Evolutionary conservation across 106 monocot species (phyloP).

Genomic region (Dioscorea dumetorum): DNA sequence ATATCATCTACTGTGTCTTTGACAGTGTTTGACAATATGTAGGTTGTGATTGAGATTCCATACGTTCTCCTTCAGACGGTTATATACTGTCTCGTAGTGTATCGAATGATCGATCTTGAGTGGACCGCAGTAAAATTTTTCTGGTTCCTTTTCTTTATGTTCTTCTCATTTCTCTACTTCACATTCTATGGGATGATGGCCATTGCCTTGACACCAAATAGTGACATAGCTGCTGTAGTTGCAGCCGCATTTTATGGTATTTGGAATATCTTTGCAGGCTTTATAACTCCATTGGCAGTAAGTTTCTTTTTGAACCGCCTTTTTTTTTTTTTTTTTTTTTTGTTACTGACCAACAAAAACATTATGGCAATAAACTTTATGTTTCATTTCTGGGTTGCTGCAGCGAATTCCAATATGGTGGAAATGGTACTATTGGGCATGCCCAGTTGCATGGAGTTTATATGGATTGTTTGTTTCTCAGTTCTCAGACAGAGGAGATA

Average conservation of each 20-base stretch:
- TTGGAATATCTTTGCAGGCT: constrained; percentile 41
- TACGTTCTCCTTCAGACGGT: constrained; percentile 19
- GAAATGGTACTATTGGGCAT: constrained; percentile 40
- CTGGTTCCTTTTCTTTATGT: constrained; percentile 44
- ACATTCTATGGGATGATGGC: constrained; percentile 51
- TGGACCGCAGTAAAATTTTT: constrained; percentile 45
- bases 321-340: too few relatives aligned
- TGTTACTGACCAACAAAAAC: too few relatives aligned
- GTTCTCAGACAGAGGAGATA: constrained; percentile 10
- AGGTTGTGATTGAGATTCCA: constrained; percentile 31
- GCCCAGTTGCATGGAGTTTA: constrained; percentile 29
- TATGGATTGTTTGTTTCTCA: constrained; percentile 33
- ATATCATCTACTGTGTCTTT: constrained; percentile 7
- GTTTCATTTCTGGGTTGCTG: neutral
- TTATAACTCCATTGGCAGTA: constrained; percentile 27
- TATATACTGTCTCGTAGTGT: constrained; percentile 22
- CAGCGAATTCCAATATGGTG: constrained; percentile 43
- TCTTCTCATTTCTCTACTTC: constrained; percentile 40
- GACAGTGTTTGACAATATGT: constrained; percentile 16
- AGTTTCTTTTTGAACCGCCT: neutral
- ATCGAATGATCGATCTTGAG: constrained; percentile 37
- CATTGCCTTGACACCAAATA: constrained; percentile 31
- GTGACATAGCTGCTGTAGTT: constrained; percentile 25
- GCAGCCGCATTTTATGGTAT: constrained; percentile 22
- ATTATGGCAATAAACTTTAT: too few relatives aligned